Base-by-base conservation (phyloP, 2,329 filamentous ascomycete species). In the Arthroderma sp. region DNA sequence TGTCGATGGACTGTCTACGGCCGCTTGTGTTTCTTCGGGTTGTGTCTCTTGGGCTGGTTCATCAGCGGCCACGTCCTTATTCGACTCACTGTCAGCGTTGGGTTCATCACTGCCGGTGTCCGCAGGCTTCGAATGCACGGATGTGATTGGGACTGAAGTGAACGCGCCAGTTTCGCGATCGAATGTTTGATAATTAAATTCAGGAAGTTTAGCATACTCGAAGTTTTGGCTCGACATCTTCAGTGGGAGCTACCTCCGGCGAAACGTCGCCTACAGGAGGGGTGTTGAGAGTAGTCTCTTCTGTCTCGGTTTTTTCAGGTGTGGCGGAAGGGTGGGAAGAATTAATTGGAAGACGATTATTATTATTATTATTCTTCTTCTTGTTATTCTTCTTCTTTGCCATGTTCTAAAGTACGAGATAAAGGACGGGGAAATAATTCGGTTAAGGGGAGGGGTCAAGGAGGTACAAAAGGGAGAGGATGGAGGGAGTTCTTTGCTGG, bases 201-300 rank as follows among this genome's bases (percentile, higher is more conserved):
- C 50, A 56, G 65, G 59, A 58, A 67, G 50, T 45, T 64, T 48
- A 59, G 65, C 66, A 63, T 69, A 69, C 66, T 64, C 56, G 55
- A 56, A 60, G 45, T 42, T 49, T 45, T 42, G 53, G 41, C 42
- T 48, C 45, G 52, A 54, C 65, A 67, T 68, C 54, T 58, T 65
- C 56, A 51, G 48, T 49, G 48, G 52, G 50, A 51, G 54, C 55
- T 52, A 54, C 53, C 50, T 56, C 53, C 51, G 56, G 52, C 52
- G 58, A 55, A 49, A 54, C 53, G 51, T 56, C 51, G 48, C 56
- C 50, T 43, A 56, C 50, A 48, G 55, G 51, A 44, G 53, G 50
- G 47, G 50, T 50, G 43, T 52, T 55, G 48, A 58, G 48, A 49
- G 56, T 58, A 45, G 57, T 50, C 27, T 46, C 45, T 58, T 58